Conservation (phyloP, 164 flowering plant genomes). For the Euptelea pleiosperma region DNA sequence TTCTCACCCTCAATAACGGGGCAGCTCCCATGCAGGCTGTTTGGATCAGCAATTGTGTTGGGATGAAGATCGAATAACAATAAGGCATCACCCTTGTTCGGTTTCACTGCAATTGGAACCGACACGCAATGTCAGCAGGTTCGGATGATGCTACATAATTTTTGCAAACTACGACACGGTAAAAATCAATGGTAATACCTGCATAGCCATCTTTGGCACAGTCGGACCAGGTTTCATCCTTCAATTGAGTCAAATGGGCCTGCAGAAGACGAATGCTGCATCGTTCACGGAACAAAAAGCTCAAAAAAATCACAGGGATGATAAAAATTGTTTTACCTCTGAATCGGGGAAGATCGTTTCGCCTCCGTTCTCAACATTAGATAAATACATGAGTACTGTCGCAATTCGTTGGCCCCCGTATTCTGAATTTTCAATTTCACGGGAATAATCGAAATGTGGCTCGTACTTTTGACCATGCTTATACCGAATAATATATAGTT, state of each 20-base stretch:
- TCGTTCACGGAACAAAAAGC: not conserved
- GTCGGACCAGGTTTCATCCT: not conserved
- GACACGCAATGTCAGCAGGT: not conserved
- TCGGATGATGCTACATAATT: too few species aligned
- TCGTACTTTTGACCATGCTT: constrained; percentile 84
- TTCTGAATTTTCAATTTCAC: constrained; percentile 51
- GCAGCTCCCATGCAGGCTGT: constrained; percentile 89
- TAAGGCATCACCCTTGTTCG: constrained; percentile 88
- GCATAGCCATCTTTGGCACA: constrained; percentile 79
- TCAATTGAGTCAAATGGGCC: not conserved
- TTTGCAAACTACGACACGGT: too few species aligned
- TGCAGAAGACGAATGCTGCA: not conserved
- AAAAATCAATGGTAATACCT: constrained; percentile 33
- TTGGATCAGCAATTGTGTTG: constrained; percentile 58
- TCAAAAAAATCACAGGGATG: not conserved
- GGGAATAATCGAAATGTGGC: constrained; percentile 72
- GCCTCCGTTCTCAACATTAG: constrained; percentile 64
- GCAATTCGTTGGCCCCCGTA: constrained; percentile 93
- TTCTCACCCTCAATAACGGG: constrained; percentile 94
- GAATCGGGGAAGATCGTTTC: constrained; percentile 61
- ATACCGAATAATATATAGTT: constrained; percentile 75
- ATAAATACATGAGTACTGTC: constrained; percentile 78
- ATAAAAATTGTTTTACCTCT: constrained; percentile 7
- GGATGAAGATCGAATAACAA: constrained; percentile 89
- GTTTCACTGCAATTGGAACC: constrained; percentile 68